Base-by-base conservation (phyloP, 116 monocot species). In the Cymodocea nodosa region DNA sequence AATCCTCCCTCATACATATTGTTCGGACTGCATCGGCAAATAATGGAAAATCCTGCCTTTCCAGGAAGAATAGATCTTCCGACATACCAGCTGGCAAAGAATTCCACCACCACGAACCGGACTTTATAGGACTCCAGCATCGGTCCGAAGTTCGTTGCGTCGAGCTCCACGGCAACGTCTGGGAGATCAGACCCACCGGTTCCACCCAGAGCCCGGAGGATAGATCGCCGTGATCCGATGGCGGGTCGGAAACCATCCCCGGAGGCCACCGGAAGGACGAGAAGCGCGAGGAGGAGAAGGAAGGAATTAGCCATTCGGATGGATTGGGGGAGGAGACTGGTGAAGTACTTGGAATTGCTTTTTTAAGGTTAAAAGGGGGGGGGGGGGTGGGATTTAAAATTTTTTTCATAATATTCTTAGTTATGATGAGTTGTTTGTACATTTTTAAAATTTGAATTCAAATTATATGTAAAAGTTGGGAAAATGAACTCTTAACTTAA, bases 71-170 rank as follows among this genome's bases (percentile, higher is more conserved):
- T 30, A 30, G 37, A 39, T 62, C 40, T 35, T 62, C 37, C 39
- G 6, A 39, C 62, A 39, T 67, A 95, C 95, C 95, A 95, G 67
- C 79, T 77, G 37, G 95, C 95, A 65, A 87, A 95, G 79, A 95
- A 95, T 79, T 95, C 94, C 68, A 95, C 90, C 30, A 90, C 57
- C 20, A 87, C 87, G 34, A 79, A 87, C 23, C 68, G 62, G 15
- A 82, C 81, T 4, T 78, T 70, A n/a, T 85, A 81, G 16, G 66
- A 58, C 65, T 66, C 74, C 22, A 95, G 90, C 60, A 79, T 70
- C 24, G 24, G 37, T 9, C 81, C 85, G 64, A 95, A 95, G 52
- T 37, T 83, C 73, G 90, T 71, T 65, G 52, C 70, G 61, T 87
- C 87, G 51, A 95, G 84, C 50, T 95, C 94, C 44, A 94, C 66